Base-by-base conservation (phyloP, 768 basidiomycete genomes). In the Podaxis sp. region DNA sequence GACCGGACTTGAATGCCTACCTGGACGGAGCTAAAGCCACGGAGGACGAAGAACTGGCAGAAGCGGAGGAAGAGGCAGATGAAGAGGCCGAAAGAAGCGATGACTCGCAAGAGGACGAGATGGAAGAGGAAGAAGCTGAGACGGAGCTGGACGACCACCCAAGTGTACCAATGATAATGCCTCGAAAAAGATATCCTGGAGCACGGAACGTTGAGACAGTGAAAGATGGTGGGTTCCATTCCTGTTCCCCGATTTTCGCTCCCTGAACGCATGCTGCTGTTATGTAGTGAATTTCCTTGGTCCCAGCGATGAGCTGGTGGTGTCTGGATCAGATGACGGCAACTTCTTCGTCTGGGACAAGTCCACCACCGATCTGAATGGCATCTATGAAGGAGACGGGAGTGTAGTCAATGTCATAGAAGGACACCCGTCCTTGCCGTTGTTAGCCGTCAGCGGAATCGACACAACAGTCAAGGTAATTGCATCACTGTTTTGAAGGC, bases 291-390 rank as follows among this genome's bases (percentile, higher is more conserved):
- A 93, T 71, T 95, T 93, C 71, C 74, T 95, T 41, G 94, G 94
- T 0, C 86, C 89, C 5, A 74, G 75, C 47, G 89, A 93, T 57
- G 90, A 95, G 72, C 91, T 81, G 61, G 83, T 96, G 22, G 79
- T 84, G 12, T 93, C 92, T 24, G 94, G 94, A 6, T 93, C 90
- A 3, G 94, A 96, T 68, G 93, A 94, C 65, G 91, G 91, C 1
- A 87, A 91, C 70, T 88, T 90, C 73, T 96, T 96, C 71, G 78
- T 95, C 13, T 96, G 94, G 94, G 78, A 84, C 63, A 95, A 95
- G 69, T 72, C 75, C 17, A 81, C 81, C 15, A 88, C 86, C 0
- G 72, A 72, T 12, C 73, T 95, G 9, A 83, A 85, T 58, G 91
- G 89, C 13, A 86, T 96, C 50, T 86, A 91, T 66, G 91, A 95